Conservation (phyloP, 192 early-diverging fungal species). For the Gigaspora rosea region DNA sequence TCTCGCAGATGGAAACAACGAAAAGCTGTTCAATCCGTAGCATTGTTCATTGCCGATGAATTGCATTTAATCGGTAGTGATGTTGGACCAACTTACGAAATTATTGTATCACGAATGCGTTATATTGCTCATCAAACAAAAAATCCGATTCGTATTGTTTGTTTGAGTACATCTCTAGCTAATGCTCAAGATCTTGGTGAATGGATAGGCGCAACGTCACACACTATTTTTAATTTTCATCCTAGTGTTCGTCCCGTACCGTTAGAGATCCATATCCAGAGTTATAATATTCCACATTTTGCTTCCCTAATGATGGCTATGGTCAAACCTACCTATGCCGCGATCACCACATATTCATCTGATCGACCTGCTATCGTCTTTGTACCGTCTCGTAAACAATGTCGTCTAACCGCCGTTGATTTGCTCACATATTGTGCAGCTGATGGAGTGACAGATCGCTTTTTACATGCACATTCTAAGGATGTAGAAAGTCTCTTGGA, state of each 20-base stretch:
- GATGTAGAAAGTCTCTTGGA: slow-evolving; percentile 63
- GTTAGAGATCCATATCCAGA: slow-evolving; percentile 93
- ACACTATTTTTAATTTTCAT: slow-evolving; percentile 91
- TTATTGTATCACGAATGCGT: slow-evolving; percentile 92
- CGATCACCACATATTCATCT: slow-evolving; percentile 64
- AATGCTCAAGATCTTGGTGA: slow-evolving; percentile 98
- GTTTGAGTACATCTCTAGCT: slow-evolving; percentile 84
- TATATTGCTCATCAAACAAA: slow-evolving; percentile 83
- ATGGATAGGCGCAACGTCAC: slow-evolving; percentile 87
- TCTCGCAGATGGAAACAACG: slow-evolving; percentile 95
- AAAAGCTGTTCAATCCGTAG: slow-evolving; percentile 87
- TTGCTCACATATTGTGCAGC: slow-evolving; percentile 79
- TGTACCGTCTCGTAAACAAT: slow-evolving; percentile 89
- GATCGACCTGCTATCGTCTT: slow-evolving; percentile 85
- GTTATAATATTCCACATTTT: slow-evolving; percentile 90
- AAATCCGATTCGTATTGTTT: slow-evolving; percentile 87
- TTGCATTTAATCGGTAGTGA: slow-evolving; percentile 92
- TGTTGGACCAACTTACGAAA: slow-evolving; percentile 88
- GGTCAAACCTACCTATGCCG: slow-evolving; percentile 80
- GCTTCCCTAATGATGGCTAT: slow-evolving; percentile 95
- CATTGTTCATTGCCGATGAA: slow-evolving; percentile 91
- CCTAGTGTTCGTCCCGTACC: slow-evolving; percentile 92
- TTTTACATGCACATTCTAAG: slow-evolving; percentile 68
- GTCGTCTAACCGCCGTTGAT: slow-evolving; percentile 82
- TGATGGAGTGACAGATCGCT: slow-evolving; percentile 73